Conservation (phyloP, 495 filamentous ascomycete species). For the Penicillium salamii region DNA sequence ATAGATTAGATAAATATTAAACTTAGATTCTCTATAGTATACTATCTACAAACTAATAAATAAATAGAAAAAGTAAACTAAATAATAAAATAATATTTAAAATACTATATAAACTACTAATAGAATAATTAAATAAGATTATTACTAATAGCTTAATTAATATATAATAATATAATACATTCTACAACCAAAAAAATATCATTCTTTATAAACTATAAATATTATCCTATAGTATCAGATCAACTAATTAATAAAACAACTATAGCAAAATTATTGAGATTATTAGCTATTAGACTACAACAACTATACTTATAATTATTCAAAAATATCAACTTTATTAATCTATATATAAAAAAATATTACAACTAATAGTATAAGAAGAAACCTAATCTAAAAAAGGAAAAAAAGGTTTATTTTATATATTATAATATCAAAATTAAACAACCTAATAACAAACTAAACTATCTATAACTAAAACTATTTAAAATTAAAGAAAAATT, state of each 20-base stretch:
- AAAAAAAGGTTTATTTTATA: slow-evolving; percentile 4
- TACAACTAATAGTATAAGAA: slow-evolving; percentile 16
- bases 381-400: slow-evolving; percentile 17
- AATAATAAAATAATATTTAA: slow-evolving; percentile 7
- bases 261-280: background rate
- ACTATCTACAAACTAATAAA: slow-evolving; percentile 7
- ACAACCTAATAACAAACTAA: slow-evolving; percentile 4
- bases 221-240: slow-evolving; percentile 9
- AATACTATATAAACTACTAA: slow-evolving; percentile 9
- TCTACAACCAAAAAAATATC: background rate
- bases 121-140: slow-evolving; percentile 6
- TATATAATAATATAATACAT: slow-evolving; percentile 12
- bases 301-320: slow-evolving; percentile 14
- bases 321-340: slow-evolving; percentile 16
- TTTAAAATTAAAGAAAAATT: slow-evolving; percentile 10
- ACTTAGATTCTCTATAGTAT: slow-evolving; percentile 1
- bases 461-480: slow-evolving; percentile 6
- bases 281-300: slow-evolving; percentile 5
- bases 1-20: background rate
- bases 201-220: slow-evolving; percentile 7
- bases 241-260: slow-evolving; percentile 3
- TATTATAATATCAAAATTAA: slow-evolving; percentile 4
- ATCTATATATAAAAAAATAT: slow-evolving; percentile 11
- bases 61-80: slow-evolving; percentile 9
- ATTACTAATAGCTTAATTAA: slow-evolving; percentile 5